These are phyloP conservation scores for Penicillium sp. DNA, from an alignment of 2,329 filamentous ascomycete species.

Conservation along the genomic window DNA sequence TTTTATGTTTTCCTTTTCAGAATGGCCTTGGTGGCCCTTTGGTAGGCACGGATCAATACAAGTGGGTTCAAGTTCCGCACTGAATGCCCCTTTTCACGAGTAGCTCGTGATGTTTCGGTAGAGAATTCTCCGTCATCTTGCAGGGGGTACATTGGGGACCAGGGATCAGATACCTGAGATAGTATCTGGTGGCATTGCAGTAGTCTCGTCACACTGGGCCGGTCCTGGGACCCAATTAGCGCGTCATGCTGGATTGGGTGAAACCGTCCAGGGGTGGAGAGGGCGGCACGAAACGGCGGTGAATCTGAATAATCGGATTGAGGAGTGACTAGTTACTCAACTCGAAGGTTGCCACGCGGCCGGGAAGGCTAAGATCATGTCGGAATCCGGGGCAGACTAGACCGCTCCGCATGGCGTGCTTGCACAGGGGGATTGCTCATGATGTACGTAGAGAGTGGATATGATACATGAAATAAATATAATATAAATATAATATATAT, in stretches of 20 bases:
- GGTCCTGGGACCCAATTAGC: neutral
- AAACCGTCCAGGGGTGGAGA: slow-evolving; percentile 20
- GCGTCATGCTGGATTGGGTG: slow-evolving; percentile 23
- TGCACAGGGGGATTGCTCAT: slow-evolving; percentile 29
- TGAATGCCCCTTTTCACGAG: neutral
- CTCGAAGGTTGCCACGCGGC: neutral
- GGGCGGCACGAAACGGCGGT: slow-evolving; percentile 24
- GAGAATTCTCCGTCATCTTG: slow-evolving; percentile 1
- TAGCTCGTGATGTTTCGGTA: neutral
- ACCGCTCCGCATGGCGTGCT: slow-evolving; percentile 26
- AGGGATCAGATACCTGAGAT: neutral
- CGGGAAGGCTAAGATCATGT: neutral
- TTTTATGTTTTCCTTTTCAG: neutral
- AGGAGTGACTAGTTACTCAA: neutral
- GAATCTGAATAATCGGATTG: slow-evolving; percentile 10
- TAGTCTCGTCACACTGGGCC: no score
- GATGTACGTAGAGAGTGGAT: neutral
- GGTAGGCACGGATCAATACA: neutral
- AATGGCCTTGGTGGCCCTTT: neutral
- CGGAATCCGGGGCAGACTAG: slow-evolving; percentile 22
- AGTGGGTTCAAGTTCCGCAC: neutral
- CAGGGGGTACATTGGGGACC: no score
- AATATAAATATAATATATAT: no score
- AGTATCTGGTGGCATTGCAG: no score
- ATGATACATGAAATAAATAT: no score